Base-by-base conservation (phyloP, 2,329 filamentous ascomycete genomes). In the Onygena corvina region DNA sequence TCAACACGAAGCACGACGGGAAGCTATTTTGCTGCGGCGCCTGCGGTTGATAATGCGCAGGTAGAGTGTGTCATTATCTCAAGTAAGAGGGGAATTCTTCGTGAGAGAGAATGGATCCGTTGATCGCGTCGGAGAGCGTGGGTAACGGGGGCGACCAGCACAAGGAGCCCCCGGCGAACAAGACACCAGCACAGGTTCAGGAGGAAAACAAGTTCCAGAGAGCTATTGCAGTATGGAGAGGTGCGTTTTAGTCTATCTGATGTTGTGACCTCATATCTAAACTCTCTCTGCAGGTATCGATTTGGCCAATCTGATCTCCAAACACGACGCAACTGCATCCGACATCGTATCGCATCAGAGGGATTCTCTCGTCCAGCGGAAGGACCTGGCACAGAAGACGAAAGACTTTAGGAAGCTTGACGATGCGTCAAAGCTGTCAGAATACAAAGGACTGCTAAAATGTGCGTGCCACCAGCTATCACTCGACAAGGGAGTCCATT, bases 311-410 rank as follows among this genome's bases (percentile, higher is more conserved):
- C 79, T 96, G 56, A 80, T 94, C 53, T 83, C 87, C 27, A 85
- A 78, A 56, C 81, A 98, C 54, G 92, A 98, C 67, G 84, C 83
- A 52, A 90, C 88, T 2, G 92, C 92, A n/a, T 90, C 89, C 8
- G 92, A 96, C 60, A 87, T 98, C 54, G 87, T 96, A 47, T 74
- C 84, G 44, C 88, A 94, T 64, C 93, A 98, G 64, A 80, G 89
- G 59, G 92, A 96, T 66, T 86, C 90, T n/a, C 84, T 94, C 3
- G 83, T 95, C 0, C 90, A 98, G 65, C 79, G 92, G 48, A 98
- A 98, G 64, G 93, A 98, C 53, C 74, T 98, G 16, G 92, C 93
- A n/a, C 89, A 95, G 63, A 96, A 95, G 74, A 98, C 92, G 0
- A 98, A 98, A 62, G 90, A 96, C 60, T 98, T 96, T 59, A 77